Conservation (phyloP, 805 yeast genomes). For the Alloascoidea hylecoeti region DNA sequence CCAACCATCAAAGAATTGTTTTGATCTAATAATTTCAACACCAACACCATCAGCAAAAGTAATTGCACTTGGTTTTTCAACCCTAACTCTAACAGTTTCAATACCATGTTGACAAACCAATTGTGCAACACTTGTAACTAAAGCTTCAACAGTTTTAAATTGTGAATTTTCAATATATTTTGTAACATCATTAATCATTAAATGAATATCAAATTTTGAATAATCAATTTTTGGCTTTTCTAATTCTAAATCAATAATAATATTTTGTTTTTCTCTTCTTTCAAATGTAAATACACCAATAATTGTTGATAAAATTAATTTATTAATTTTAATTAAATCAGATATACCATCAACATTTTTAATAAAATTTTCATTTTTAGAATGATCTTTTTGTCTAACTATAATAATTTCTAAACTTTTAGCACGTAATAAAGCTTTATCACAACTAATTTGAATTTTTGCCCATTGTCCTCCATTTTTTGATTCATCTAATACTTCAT, state of each 20-base stretch:
- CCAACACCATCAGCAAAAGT: constrained; percentile 86
- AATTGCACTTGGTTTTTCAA: constrained; percentile 81
- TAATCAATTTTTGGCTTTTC: constrained; percentile 21
- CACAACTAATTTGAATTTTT: constrained; percentile 24
- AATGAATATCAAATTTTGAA: constrained; percentile 14
- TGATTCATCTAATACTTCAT: constrained; percentile 26
- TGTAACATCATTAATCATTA: constrained; percentile 32
- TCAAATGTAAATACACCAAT: constrained; percentile 93
- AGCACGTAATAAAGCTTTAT: constrained; percentile 47
- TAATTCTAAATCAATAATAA: constrained; percentile 39
- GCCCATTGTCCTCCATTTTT: constrained; percentile 33
- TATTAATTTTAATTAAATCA: constrained; percentile 27
- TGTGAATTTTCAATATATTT: constrained; percentile 61
- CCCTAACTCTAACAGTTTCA: constrained; percentile 36
- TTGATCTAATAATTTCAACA: constrained; percentile 46
- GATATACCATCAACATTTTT: constrained; percentile 10
- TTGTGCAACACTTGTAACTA: constrained; percentile 61
- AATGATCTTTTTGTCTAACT: constrained; percentile 15
- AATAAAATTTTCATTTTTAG: constrained; percentile 4
- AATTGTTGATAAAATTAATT: constrained; percentile 51
- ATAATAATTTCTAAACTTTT: constrained; percentile 28
- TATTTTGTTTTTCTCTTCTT: constrained; percentile 66
- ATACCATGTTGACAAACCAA: constrained; percentile 30
- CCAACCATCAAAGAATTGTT: constrained; percentile 21
- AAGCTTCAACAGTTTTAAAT: constrained; percentile 88